Evolutionary conservation across 352 stramenopile genomes (phyloP), one percentile per base, ranked within the genome.

Genomic region (Phytophthora pisi): DNA sequence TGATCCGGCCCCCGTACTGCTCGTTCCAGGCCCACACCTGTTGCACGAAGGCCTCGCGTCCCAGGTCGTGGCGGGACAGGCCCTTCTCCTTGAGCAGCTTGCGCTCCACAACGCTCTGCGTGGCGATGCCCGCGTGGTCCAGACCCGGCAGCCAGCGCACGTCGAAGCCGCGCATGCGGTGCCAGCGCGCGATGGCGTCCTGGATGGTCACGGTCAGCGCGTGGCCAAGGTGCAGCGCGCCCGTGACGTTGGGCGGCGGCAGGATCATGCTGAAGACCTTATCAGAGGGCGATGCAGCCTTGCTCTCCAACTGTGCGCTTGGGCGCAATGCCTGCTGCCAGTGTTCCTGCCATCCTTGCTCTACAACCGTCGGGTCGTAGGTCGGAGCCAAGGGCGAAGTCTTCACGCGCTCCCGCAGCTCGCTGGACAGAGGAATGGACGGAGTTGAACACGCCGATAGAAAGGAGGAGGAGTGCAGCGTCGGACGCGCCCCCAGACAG

Each of bases 111-210:
- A 99, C 97, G 49, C 91, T 98, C 86, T 93, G 98, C 20, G 98
- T 99, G 7, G 98, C 98, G 73, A 99, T 99, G 24, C 98, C 98
- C 2, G 98, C 98, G 73, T 99, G 98, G 77, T 99, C 98, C 6
- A 98, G 91, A 55, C 96, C 96, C 6, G 96, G 96, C 49, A 99
- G 86, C 93, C 98, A 99, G 16, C 98, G 82, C 26, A 98, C 98
- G 23, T 97, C 84, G 73, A 98, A 96, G 63, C 98, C 98, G 51
- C 91, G 90, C 98, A 99, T 99, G 51, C 97, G 90, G 81, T 99
- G 97, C 96, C 97, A 99, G 61, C 79, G 88, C 26, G 93, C 96
- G 23, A 99, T 84, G 6, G 95, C 92, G 84, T 99, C 98, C 83
- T 99, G 93, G 68, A 99, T 98, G 16, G 97, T 97, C 45, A 93